Conservation (phyloP, 1,284 basidiomycete species). For the Butyriboletus pseudospeciosus region DNA sequence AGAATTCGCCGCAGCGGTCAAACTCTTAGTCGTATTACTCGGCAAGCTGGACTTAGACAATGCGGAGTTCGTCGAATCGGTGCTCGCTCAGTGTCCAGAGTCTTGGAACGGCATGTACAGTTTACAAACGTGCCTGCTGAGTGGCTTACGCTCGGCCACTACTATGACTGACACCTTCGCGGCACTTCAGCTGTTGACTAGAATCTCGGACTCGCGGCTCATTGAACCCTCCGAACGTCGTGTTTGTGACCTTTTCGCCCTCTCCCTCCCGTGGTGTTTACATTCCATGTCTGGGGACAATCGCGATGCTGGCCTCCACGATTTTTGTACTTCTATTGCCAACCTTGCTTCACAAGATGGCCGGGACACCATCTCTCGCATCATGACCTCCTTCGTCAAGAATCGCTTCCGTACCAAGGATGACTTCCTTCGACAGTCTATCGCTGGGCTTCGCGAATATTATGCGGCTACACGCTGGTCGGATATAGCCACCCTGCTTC, state of each 20-base stretch:
- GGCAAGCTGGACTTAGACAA: slow-evolving; percentile 73
- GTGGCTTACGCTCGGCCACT: slow-evolving; percentile 76
- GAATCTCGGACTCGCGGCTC: slow-evolving; percentile 60
- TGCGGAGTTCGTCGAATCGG: slow-evolving; percentile 53
- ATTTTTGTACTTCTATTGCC: slow-evolving; percentile 75
- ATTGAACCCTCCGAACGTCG: slow-evolving; percentile 73
- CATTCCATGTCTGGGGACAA: slow-evolving; percentile 69
- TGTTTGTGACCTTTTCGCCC: slow-evolving; percentile 79
- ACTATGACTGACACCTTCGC: slow-evolving; percentile 69
- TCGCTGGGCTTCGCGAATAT: slow-evolving; percentile 78
- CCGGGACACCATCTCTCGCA: slow-evolving; percentile 72
- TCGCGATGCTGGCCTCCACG: slow-evolving; percentile 58
- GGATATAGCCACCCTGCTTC: slow-evolving; percentile 75
- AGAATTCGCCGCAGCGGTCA: slow-evolving; percentile 73
- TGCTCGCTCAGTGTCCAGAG: slow-evolving; percentile 65
- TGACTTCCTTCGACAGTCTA: slow-evolving; percentile 89
- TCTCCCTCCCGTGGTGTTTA: slow-evolving; percentile 86
- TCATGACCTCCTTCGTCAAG: slow-evolving; percentile 87
- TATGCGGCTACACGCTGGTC: slow-evolving; percentile 69
- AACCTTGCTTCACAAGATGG: slow-evolving; percentile 69
- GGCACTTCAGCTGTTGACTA: slow-evolving; percentile 64
- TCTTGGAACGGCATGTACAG: slow-evolving; percentile 69
- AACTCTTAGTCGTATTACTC: slow-evolving; percentile 68
- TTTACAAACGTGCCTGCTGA: slow-evolving; percentile 73
- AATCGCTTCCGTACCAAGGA: slow-evolving; percentile 88